phyloP scores from a whole-genome alignment of 2,329 filamentous ascomycete genomes.

The Sordariomycetes sp. region DNA sequence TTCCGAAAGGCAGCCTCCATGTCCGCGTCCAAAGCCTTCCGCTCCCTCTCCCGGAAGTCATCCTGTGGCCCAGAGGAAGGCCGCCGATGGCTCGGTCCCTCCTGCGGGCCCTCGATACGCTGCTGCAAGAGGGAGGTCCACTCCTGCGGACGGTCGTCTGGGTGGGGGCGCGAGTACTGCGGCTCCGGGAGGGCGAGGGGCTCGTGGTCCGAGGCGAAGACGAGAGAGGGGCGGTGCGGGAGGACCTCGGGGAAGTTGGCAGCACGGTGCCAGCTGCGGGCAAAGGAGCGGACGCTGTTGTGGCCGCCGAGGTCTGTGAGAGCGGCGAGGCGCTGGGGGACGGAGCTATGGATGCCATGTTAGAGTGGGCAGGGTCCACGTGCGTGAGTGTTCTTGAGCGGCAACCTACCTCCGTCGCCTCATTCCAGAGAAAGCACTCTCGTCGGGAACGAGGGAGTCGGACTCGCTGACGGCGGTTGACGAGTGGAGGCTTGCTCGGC shows the following conservation, averaged over 20 bases:
- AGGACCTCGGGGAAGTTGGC: constrained; percentile 82
- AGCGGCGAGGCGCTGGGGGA: constrained; percentile 43
- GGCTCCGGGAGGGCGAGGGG: constrained; percentile 9
- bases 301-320: constrained; percentile 71
- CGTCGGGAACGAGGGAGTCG: constrained; percentile 18
- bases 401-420: constrained; percentile 23
- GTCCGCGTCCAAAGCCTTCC: constrained; percentile 34
- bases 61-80: constrained; percentile 5
- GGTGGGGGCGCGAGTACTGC: constrained; percentile 19
- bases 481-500: constrained; percentile 28
- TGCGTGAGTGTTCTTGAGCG: neutral
- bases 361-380: too few relatives aligned
- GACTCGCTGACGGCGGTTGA: constrained; percentile 30
- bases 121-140: constrained; percentile 38
- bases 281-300: constrained; percentile 91
- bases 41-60: constrained; percentile 33
- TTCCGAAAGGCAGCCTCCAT: constrained; percentile 13
- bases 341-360: constrained; percentile 26
- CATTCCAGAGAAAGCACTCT: constrained; percentile 8
- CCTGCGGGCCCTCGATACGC: constrained; percentile 30
- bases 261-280: constrained; percentile 83
- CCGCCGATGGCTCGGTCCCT: neutral
- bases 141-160: constrained; percentile 22
- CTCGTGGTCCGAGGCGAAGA: constrained; percentile 47
- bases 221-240: constrained; percentile 65